phyloP scores from a whole-genome alignment of 139 green algal genomes.

The Zygnema cylindricum region DNA sequence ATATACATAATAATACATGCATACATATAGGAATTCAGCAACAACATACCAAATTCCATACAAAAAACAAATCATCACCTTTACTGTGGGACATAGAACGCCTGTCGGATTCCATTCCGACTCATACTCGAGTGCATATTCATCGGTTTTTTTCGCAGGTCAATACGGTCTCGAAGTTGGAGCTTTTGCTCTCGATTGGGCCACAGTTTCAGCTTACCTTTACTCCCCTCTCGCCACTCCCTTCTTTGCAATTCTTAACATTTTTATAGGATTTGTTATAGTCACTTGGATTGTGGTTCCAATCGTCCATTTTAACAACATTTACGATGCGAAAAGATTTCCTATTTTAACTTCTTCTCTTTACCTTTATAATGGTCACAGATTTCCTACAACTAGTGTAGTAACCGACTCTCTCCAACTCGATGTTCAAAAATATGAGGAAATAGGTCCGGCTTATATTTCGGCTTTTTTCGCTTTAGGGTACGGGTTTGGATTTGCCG shows the following conservation, averaged over 20 bases:
- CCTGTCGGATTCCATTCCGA: neutral
- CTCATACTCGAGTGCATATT: neutral
- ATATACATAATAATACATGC: too few relatives aligned
- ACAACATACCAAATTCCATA: too few relatives aligned
- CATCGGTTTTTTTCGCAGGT: neutral
- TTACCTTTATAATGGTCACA: neutral
- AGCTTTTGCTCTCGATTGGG: conserved; percentile 12
- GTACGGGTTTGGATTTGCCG: conserved; percentile 31
- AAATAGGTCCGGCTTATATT: neutral
- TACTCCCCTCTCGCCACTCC: conserved; percentile 8
- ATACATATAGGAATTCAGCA: too few relatives aligned
- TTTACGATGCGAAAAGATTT: conserved; percentile 10
- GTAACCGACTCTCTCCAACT: neutral
- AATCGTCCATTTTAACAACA: conserved; percentile 28
- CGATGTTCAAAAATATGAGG: conserved; percentile 5
- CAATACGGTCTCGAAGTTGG: conserved; percentile 11
- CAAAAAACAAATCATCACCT: neutral
- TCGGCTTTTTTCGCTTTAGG: conserved; percentile 36
- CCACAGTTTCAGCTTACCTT: conserved; percentile 27
- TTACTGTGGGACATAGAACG: neutral
- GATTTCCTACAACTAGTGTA: neutral
- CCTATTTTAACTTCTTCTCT: conserved; percentile 21
- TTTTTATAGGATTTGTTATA: conserved; percentile 14
- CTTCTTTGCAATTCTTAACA: conserved; percentile 32
- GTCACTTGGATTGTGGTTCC: conserved; percentile 7